A percentile compares a stretch with the other conserved stretches of the same genome.
Evolutionary conservation across 1,284 basidiomycete species (phyloP).

Genomic region (Uromyces viciae-fabae): DNA sequence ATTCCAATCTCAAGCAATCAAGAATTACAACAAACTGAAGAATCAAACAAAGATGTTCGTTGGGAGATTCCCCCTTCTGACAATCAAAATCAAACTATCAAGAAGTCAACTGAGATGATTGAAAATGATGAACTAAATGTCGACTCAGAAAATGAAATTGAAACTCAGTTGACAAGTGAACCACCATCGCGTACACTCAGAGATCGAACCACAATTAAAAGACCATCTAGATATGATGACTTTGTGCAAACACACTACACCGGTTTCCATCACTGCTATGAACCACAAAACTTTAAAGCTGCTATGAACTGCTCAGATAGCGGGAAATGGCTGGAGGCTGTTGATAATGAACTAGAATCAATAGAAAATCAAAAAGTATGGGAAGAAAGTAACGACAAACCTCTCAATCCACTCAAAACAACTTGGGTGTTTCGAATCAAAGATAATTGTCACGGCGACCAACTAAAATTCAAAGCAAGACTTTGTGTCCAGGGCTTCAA

Average conservation of each 20-base stretch:
- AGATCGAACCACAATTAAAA: neutral
- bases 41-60: no score
- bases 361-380: slow-evolving; percentile 9
- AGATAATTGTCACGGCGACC: neutral
- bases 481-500: slow-evolving; percentile 16
- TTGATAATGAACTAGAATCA: neutral
- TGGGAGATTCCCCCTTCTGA: no score
- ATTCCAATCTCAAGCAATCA: neutral
- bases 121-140: neutral
- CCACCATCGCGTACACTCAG: no score
- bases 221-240: neutral
- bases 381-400: neutral
- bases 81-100: neutral
- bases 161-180: no score
- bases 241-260: no score
- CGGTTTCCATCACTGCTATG: slow-evolving; percentile 1
- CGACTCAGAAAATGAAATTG: no score
- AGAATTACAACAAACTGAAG: neutral
- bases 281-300: neutral
- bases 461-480: neutral
- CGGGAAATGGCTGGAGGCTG: neutral
- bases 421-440: slow-evolving; percentile 11
- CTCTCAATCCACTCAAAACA: neutral
- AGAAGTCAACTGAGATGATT: neutral
- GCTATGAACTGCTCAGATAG: neutral